These are phyloP conservation scores for Plectranthus barbatus DNA, from an alignment of 257 asterid species.

Conservation along the genomic window DNA sequence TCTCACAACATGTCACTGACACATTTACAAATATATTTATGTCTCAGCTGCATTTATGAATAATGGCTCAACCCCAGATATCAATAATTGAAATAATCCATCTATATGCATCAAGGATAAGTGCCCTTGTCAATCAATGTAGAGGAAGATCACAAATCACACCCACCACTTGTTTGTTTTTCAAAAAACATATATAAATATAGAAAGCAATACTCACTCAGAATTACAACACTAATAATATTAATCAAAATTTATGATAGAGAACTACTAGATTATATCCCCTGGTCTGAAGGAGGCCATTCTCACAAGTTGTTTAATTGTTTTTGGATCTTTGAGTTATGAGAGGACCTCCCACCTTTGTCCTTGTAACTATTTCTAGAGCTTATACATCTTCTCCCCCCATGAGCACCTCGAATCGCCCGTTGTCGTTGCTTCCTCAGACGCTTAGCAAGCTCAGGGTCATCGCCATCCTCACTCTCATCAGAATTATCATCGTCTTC, in stretches of 20 bases:
- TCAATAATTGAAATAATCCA: not conserved
- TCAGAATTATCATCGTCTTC: slow-evolving; percentile 3
- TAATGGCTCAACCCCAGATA: slow-evolving; percentile 6
- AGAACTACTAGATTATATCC: not conserved
- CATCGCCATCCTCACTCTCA: slow-evolving; percentile 22
- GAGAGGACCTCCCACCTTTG: slow-evolving; percentile 84
- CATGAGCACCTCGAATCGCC: slow-evolving; percentile 68
- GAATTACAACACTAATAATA: no score
- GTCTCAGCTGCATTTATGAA: not conserved
- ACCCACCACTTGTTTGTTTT: no score
- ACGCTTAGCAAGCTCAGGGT: slow-evolving; percentile 57
- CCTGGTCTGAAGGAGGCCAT: not conserved
- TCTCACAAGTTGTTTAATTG: slow-evolving; percentile 44
- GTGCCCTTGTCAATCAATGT: no score
- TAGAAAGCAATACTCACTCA: no score
- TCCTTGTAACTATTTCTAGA: slow-evolving; percentile 81
- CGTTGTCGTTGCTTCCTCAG: slow-evolving; percentile 56
- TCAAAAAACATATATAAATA: no score
- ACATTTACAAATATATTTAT: not conserved
- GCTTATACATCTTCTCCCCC: slow-evolving; percentile 46
- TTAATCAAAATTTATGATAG: not conserved
- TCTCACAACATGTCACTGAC: no score
- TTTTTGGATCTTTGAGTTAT: slow-evolving; percentile 64
- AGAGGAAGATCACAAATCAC: no score
- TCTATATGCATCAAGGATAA: no score